Evolutionary conservation across 139 green algal genomes (phyloP).

Genomic region (Haematococcus sp.): DNA sequence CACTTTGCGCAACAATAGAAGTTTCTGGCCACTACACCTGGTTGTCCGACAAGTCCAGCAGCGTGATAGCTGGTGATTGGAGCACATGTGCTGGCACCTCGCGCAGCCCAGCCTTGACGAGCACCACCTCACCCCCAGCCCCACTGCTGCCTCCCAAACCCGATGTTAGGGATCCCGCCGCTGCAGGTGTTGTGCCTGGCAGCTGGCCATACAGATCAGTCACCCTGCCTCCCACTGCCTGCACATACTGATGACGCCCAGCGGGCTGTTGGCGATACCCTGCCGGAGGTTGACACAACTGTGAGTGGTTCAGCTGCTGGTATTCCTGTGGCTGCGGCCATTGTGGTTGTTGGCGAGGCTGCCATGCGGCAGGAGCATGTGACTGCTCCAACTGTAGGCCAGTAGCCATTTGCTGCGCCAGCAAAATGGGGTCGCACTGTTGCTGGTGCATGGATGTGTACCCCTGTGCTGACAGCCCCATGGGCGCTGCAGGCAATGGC

Average conservation of each 20-base stretch:
- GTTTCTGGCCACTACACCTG: no score
- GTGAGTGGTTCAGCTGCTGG: no score
- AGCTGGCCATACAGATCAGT: not conserved
- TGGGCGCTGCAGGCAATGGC: not conserved
- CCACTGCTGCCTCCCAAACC: not conserved
- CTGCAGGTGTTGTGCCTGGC: not conserved
- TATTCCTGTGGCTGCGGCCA: not conserved
- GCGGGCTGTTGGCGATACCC: no score
- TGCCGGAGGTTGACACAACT: no score
- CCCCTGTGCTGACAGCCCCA: no score
- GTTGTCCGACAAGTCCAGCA: constrained; percentile 39
- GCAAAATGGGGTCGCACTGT: not conserved
- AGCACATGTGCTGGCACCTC: constrained; percentile 24
- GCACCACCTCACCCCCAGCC: not conserved
- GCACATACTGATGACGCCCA: no score
- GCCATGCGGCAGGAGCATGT: no score
- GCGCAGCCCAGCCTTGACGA: constrained; percentile 18
- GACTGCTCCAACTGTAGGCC: not conserved
- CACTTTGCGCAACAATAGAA: no score
- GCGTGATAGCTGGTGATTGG: not conserved
- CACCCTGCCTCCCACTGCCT: no score
- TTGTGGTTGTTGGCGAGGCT: no score
- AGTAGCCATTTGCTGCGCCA: not conserved
- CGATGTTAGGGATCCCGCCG: not conserved
- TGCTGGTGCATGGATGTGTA: not conserved